phyloP scores from a whole-genome alignment of 495 filamentous ascomycete genomes.

The Xylaria intraflava region DNA sequence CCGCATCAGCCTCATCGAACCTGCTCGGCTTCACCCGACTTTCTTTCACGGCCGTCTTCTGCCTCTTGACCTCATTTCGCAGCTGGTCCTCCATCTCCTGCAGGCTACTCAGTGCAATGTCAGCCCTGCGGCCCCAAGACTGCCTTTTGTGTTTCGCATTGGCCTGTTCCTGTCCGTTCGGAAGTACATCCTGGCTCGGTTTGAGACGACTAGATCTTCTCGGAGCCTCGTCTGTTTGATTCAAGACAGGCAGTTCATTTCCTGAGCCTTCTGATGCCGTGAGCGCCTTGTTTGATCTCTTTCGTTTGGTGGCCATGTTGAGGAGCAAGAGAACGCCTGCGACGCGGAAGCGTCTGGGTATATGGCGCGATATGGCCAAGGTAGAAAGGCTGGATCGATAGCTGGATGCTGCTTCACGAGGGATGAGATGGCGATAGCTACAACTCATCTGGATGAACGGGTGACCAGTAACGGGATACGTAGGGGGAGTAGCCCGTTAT shows the following conservation, averaged over 20 bases:
- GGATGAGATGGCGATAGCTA: constrained; percentile 15
- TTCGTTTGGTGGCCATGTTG: constrained; percentile 16
- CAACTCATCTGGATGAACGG: constrained; percentile 13
- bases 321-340: not conserved
- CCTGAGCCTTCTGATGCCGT: not conserved
- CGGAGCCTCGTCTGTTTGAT: not conserved
- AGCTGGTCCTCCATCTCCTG: constrained; percentile 27
- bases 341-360: not conserved
- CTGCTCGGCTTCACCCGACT: constrained; percentile 9
- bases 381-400: constrained; percentile 1
- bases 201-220: constrained; percentile 21
- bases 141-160: constrained; percentile 5
- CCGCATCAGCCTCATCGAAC: not conserved
- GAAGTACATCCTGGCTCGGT: not conserved
- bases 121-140: not conserved
- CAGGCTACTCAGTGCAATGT: constrained; percentile 14
- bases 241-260: not conserved
- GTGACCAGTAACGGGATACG: not conserved
- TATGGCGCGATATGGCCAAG: constrained; percentile 4
- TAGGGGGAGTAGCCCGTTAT: not conserved
- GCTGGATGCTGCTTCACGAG: constrained; percentile 1
- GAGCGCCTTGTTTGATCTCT: constrained; percentile 12
- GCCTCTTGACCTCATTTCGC: constrained; percentile 15
- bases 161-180: not conserved
- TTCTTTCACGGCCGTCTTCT: constrained; percentile 22